Conservation (phyloP, 164 flowering plant genomes). For the Annona squamosa region DNA sequence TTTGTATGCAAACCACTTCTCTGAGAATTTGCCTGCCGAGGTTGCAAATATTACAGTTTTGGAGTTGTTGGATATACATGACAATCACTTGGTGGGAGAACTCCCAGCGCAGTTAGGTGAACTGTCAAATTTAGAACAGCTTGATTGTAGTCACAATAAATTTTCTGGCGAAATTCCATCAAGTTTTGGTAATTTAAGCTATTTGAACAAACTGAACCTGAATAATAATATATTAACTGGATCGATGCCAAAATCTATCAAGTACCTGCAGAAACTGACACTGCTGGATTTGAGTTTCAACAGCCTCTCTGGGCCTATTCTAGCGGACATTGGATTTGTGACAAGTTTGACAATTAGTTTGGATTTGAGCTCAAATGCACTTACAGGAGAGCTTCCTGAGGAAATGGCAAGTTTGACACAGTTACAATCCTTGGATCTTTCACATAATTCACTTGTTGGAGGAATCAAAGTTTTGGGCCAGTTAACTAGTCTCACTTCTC, state of each 20-base stretch:
- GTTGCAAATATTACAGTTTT: slow-evolving; percentile 69
- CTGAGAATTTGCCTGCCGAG: slow-evolving; percentile 61
- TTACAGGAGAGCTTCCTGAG: slow-evolving; percentile 73
- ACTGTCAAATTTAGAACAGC: slow-evolving; percentile 78
- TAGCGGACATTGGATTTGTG: slow-evolving; percentile 66
- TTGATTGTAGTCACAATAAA: slow-evolving; percentile 82
- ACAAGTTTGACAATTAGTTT: slow-evolving; percentile 75
- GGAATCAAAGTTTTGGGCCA: slow-evolving; percentile 47
- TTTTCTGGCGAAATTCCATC: slow-evolving; percentile 71
- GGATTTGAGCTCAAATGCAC: slow-evolving; percentile 65
- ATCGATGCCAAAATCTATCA: slow-evolving; percentile 50
- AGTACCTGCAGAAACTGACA: slow-evolving; percentile 63
- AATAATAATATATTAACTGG: slow-evolving; percentile 75
- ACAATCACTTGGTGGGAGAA: slow-evolving; percentile 72
- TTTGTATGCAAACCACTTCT: slow-evolving; percentile 76
- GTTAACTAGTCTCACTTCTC: slow-evolving; percentile 67
- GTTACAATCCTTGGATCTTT: slow-evolving; percentile 79
- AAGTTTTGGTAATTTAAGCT: slow-evolving; percentile 80
- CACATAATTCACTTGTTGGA: slow-evolving; percentile 63
- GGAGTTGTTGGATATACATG: slow-evolving; percentile 79
- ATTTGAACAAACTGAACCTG: slow-evolving; percentile 80
- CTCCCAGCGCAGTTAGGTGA: slow-evolving; percentile 66
- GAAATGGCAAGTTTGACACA: slow-evolving; percentile 60
- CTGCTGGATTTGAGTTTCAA: slow-evolving; percentile 86
- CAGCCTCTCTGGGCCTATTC: slow-evolving; percentile 63